Percentiles rank a stretch among this genome's conserved stretches.
Evolutionary conservation across 768 basidiomycete species (phyloP).

Genomic region (Hebeloma cylindrosporum): DNA sequence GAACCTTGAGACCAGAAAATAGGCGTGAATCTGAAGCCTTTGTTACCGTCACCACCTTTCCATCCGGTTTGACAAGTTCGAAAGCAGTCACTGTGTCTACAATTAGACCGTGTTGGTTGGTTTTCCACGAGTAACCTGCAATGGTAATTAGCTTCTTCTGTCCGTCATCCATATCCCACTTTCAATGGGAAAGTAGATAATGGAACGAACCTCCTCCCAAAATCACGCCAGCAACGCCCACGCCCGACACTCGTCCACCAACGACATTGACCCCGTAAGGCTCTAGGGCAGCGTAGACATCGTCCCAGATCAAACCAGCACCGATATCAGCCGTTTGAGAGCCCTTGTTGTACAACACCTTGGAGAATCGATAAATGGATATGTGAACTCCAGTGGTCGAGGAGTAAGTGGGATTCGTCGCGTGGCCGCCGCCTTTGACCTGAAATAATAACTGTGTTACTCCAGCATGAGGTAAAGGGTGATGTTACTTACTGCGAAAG

Average conservation of each 20-base stretch:
- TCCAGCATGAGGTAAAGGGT: neutral
- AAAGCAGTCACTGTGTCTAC: conserved; percentile 54
- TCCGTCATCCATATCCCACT: no score
- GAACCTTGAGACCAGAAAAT: conserved; percentile 43
- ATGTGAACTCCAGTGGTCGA: conserved; percentile 64
- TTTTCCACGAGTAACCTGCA: conserved; percentile 65
- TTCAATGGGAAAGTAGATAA: no score
- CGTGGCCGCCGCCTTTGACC: conserved; percentile 68
- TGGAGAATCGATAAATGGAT: conserved; percentile 48
- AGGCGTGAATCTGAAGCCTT: conserved; percentile 34
- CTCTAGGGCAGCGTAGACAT: conserved; percentile 53
- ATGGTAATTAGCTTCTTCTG: no score
- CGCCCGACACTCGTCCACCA: conserved; percentile 57
- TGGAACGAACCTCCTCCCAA: conserved; percentile 59
- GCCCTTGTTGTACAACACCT: conserved; percentile 40
- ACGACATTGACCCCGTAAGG: conserved; percentile 53
- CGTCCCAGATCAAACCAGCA: conserved; percentile 62
- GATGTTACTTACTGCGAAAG: conserved; percentile 48
- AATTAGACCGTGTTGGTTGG: conserved; percentile 60
- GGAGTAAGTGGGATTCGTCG: conserved; percentile 54
- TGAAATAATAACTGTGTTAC: conserved; percentile 17
- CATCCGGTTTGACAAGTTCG: conserved; percentile 59
- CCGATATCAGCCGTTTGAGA: conserved; percentile 43
- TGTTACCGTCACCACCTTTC: conserved; percentile 39
- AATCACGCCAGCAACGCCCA: conserved; percentile 59